Base-by-base conservation (phyloP, 345 rosid species). In the Rhizophora mangle region DNA sequence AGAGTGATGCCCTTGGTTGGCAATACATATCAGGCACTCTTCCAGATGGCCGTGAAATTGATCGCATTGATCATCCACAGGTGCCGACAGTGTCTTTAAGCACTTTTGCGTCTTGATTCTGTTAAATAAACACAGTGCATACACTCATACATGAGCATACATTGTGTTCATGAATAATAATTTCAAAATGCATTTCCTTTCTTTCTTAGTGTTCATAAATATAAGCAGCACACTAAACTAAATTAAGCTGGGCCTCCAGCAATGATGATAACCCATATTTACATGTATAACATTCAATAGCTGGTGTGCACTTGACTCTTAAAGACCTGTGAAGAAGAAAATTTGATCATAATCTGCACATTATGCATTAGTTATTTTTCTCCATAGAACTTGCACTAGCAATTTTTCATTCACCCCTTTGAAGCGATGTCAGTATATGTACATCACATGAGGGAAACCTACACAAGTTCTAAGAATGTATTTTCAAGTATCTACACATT, bases 1-100 rank as follows among this genome's bases (percentile, higher is more conserved):
- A 94, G 72, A 94, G 98, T 20, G 98, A 94, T 75, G 88, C 97
- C 67, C 97, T 94, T 62, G 99, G 99, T 74, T 94, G 99, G 99
- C 99, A 94, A 67, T 91, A 94, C 78, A 94, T 94, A 60, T 85
- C 99, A 0, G 96, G 99, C 63, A 94, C 96, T 49, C 85, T 94
- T 59, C 97, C 97, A 3, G 99, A 91, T 74, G 90, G 99, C 66
- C 93, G 96, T 51, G 92, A 89, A 78, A 74, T 94, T 64, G 93
- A 89, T 53, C 93, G 92, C 67, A 89, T 94, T 36, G 99, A 94
- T 79, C 90, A 94, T 76, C 99, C 99, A 56, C 87, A 89, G 92
- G 96, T 89, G 51, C 46, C 62, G n/a, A 69, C 60, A 62, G 62
- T 59, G 70, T 26, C 36, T 43, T 66, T 62, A 30, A 49, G 52